Conservation (phyloP, 2,329 filamentous ascomycete species). For the Microsporum audouinii region DNA sequence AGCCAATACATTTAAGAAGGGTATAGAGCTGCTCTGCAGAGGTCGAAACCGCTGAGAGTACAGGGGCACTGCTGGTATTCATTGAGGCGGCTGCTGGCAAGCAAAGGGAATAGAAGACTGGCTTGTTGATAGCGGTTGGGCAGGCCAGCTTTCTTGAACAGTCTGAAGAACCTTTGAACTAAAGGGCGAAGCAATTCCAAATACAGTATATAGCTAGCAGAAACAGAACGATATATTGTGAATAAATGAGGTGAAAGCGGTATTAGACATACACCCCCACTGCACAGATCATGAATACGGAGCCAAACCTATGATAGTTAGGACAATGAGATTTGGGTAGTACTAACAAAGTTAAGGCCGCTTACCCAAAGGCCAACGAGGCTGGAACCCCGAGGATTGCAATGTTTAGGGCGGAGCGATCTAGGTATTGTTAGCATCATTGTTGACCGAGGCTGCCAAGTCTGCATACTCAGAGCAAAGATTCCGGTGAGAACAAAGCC, state of each 20-base stretch:
- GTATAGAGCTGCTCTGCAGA: constrained; percentile 50
- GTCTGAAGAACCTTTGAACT: neutral
- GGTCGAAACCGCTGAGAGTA: constrained; percentile 51
- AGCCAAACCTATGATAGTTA: constrained; percentile 57
- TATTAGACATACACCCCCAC: constrained; percentile 90
- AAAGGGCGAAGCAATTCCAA: neutral
- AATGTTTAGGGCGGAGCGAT: constrained; percentile 68
- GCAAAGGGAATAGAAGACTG: neutral
- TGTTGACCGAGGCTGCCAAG: neutral
- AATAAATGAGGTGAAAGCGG: neutral
- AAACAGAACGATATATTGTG: neutral
- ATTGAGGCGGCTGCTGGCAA: constrained; percentile 2
- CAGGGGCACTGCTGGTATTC: constrained; percentile 8
- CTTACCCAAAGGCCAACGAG: constrained; percentile 81
- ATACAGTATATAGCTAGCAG: neutral
- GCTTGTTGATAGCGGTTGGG: neutral
- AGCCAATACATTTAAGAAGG: constrained; percentile 51
- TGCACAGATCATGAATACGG: constrained; percentile 97
- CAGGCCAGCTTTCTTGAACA: neutral
- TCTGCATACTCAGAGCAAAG: constrained; percentile 69
- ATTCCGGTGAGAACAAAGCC: constrained; percentile 59
- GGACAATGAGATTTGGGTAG: constrained; percentile 10
- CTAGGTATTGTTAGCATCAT: constrained; percentile 37
- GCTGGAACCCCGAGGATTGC: constrained; percentile 72
- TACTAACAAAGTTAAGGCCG: constrained; percentile 8